Base-by-base conservation (phyloP, 2,329 filamentous ascomycete genomes). In the Coniochaeta sp. region DNA sequence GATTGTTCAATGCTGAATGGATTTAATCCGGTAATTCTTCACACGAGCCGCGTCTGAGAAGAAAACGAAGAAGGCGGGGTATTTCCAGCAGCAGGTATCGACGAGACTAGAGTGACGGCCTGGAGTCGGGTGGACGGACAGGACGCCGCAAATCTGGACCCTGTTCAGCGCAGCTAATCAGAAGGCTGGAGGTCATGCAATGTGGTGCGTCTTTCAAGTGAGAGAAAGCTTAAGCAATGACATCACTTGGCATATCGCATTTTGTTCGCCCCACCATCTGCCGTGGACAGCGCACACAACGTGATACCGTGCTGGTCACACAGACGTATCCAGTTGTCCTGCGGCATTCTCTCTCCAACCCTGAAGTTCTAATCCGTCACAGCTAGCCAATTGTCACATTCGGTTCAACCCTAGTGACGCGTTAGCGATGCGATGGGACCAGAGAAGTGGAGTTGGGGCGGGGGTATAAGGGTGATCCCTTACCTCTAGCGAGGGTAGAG, bases 191-290 rank as follows among this genome's bases (percentile, higher is more conserved):
- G 22, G 47, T 30, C 24, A 26, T 52, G 47, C 47, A 50, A 34
- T 7, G 52, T 8, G 17, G 28, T 55, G 28, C 28, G 38, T 47
- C n/a, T 24, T n/a, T n/a, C 19, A 9, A 22, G 47, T 22, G 22
- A 56, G 30, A 56, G 32, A 40, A 38, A n/a, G 54, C 54, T 56
- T 22, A 56, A 17, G 30, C 30, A n/a, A 56, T 56, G 54, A 56
- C 54, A 56, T 56, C 54, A 56, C 54, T 56, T 56, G 54, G 54
- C 54, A 38, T 34, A 12, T 22, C 47, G 24, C 24, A 2, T 9
- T 26, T 52, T 4, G n/a, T n/a, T 52, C 47, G 47, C 47, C 24
- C 47, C 47, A 28, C 44, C 6, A n/a, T 22, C 47, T 52, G 24
- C 44, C 47, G 47, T 28, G 47, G 47, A 30, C 47, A 52, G 47